phyloP scores from a whole-genome alignment of 1,139 yeast species.

The Meyerozyma smithsonii region DNA sequence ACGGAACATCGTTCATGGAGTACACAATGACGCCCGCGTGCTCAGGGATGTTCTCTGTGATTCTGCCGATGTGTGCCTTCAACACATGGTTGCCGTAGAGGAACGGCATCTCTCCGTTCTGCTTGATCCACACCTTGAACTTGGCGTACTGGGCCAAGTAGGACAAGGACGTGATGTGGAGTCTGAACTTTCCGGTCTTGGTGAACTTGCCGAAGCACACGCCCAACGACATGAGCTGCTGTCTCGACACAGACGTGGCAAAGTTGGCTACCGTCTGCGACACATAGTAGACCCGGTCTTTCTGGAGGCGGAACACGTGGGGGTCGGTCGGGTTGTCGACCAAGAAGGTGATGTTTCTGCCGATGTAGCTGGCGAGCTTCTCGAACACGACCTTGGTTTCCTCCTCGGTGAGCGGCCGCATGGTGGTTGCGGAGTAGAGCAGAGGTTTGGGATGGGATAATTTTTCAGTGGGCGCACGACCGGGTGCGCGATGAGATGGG shows the following conservation, averaged over 20 bases:
- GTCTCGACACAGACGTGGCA: slow-evolving; percentile 88
- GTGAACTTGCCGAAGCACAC: slow-evolving; percentile 95
- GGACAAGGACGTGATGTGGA: slow-evolving; percentile 88
- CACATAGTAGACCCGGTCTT: slow-evolving; percentile 93
- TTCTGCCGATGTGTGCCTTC: slow-evolving; percentile 94
- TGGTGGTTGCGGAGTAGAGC: slow-evolving; percentile 17
- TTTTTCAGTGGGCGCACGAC: slow-evolving; percentile 3
- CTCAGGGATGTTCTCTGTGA: slow-evolving; percentile 97
- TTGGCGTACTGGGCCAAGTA: slow-evolving; percentile 83
- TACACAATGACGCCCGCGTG: slow-evolving; percentile 93
- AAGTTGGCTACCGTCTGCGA: slow-evolving; percentile 75
- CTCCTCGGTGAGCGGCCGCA: slow-evolving; percentile 96
- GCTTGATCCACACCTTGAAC: slow-evolving; percentile 93
- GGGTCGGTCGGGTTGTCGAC: slow-evolving; percentile 88
- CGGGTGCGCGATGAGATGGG: slow-evolving; percentile 2
- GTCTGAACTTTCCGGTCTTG: slow-evolving; percentile 92
- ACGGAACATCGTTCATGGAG: slow-evolving; percentile 88
- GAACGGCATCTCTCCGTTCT: slow-evolving; percentile 98
- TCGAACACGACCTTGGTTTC: slow-evolving; percentile 96
- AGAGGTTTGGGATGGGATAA: background rate
- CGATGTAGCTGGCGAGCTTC: slow-evolving; percentile 92
- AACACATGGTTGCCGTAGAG: slow-evolving; percentile 93
- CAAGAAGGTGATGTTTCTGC: slow-evolving; percentile 83
- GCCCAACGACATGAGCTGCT: slow-evolving; percentile 87
- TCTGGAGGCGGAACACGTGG: slow-evolving; percentile 91